Base-by-base conservation (phyloP, 495 filamentous ascomycete genomes). In the Pyrenula aspistea region DNA sequence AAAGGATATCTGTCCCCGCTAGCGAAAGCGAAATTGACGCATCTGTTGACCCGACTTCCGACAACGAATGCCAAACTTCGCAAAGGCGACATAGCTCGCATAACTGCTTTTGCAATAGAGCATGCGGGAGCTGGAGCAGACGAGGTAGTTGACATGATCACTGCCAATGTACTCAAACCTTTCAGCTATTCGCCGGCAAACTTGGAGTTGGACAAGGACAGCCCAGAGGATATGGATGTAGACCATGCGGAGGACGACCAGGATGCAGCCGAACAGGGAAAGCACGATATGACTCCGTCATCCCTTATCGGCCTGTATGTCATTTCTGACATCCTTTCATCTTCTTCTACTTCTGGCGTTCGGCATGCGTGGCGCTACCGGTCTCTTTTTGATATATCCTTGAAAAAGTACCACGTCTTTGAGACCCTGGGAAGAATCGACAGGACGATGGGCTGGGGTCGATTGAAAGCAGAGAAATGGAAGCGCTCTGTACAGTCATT, bases 321-420 rank as follows among this genome's bases (percentile, higher is more conserved):
- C 12, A 82, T 96, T 54, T 90, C 85, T 53, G 94, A 98, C 67
- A 87, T 96, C 55, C 79, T 96, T 24, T 90, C 86, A 0, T 87
- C 89, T 1, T 89, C 87, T 2, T 85, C 88, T 1, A 90, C 87
- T 0, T 85, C 83, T 59, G 89, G 89, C 0, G 86, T 95, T 31
- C 79, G 89, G 0, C 87, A 92, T 64, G 89, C 90, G 2, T 97
- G 90, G 90, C 83, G 90, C 49, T 97, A 93, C 63, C 81, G 92
- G 20, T 84, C 88, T 63, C 73, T 93, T 21, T 93, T 98, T 60
- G 94, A 96, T 67, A 70, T 74, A 0, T 82, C 85, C 0, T 73
- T 98, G 8, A 81, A 82, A 25, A 68, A 78, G 2, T 78, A 83
- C 42, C 77, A 83, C 36, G 83, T 88, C 1, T 97, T 98, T 62